Evolutionary conservation across 805 yeast genomes (phyloP).

Genomic region (Yarrowia alimentaria): DNA sequence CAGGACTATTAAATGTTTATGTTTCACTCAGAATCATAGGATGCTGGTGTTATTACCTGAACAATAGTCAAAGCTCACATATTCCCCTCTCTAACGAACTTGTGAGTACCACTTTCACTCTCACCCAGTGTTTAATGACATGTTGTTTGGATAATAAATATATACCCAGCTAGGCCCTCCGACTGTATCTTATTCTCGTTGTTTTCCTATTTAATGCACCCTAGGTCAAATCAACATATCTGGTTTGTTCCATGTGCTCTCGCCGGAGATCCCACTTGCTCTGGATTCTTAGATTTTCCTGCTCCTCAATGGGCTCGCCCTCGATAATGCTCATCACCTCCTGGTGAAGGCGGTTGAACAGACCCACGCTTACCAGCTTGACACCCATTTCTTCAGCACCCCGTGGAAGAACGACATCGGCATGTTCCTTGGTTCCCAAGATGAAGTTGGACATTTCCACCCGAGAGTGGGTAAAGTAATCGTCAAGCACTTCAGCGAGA

Average conservation of each 20-base stretch:
- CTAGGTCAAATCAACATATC: slow-evolving; percentile 23
- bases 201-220: no score
- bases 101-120: no score
- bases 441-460: slow-evolving; percentile 67
- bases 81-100: no score
- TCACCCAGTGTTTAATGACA: no score
- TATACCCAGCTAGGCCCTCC: no score
- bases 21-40: no score
- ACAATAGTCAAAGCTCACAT: no score
- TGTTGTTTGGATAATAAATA: no score
- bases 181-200: no score
- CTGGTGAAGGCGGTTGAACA: slow-evolving; percentile 40
- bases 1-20: no score
- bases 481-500: slow-evolving; percentile 40
- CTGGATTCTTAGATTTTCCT: slow-evolving; percentile 16
- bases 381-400: slow-evolving; percentile 64
- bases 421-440: slow-evolving; percentile 59
- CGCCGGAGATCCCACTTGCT: slow-evolving; percentile 24
- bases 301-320: slow-evolving; percentile 20
- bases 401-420: slow-evolving; percentile 72
- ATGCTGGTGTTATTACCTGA: no score
- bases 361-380: slow-evolving; percentile 61
- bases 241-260: slow-evolving; percentile 19
- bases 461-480: slow-evolving; percentile 56
- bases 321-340: slow-evolving; percentile 27